Percentiles rank a stretch among this genome's conserved stretches.
These are phyloP conservation scores for Leptographium procerum DNA, from an alignment of 2,329 filamentous ascomycete genomes.

Conservation along the genomic window DNA sequence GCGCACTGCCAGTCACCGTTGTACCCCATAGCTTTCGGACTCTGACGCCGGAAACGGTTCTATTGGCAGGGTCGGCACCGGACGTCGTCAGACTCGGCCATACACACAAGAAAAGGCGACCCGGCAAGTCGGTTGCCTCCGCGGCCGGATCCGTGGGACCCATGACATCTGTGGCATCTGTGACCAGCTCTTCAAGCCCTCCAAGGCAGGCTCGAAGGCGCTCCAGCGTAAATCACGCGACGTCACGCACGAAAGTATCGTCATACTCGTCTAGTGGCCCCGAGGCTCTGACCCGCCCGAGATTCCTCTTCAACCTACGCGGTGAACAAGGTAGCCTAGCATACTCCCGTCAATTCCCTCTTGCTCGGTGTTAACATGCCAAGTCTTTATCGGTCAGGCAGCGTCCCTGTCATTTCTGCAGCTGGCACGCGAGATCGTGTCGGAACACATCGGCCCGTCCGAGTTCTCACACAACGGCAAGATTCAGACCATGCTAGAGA, in stretches of 20 bases:
- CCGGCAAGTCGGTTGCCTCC: background rate
- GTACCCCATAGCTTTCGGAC: background rate
- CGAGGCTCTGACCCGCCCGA: constrained; percentile 1
- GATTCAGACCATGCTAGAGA: constrained; percentile 13
- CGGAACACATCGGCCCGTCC: constrained; percentile 9
- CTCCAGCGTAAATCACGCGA: background rate
- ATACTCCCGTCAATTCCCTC: background rate
- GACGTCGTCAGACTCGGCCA: background rate
- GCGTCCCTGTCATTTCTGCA: constrained; percentile 11
- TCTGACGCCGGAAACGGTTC: background rate
- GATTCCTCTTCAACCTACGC: constrained; percentile 1
- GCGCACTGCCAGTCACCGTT: too few species aligned
- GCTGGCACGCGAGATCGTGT: constrained; percentile 7
- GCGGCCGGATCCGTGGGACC: too few species aligned
- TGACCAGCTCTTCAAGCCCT: background rate
- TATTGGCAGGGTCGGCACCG: too few species aligned
- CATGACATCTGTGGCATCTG: background rate
- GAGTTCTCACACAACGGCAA: constrained; percentile 7
- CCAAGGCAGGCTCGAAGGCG: too few species aligned
- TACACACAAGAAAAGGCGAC: too few species aligned
- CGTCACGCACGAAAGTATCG: too few species aligned
- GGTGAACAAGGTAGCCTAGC: constrained; percentile 3
- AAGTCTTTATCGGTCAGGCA: constrained; percentile 10
- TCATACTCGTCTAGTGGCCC: background rate
- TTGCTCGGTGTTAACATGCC: background rate